Evolutionary conservation across 345 rosid genomes (phyloP), one percentile per base, ranked within the genome.

Genomic region (Syzygium aqueum): DNA sequence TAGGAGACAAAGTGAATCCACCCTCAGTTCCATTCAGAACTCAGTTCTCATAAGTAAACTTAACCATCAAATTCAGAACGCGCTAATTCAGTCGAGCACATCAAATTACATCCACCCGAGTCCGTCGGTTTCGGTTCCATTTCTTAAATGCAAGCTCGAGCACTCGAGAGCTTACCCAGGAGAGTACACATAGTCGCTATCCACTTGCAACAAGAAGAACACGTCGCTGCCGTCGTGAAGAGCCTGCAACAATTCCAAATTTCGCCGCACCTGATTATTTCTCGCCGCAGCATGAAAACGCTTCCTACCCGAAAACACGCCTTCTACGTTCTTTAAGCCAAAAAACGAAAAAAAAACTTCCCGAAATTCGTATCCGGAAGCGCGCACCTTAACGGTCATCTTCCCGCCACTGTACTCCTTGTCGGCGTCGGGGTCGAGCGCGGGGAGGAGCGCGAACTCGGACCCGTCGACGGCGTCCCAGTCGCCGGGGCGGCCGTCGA

Each of bases 361-460:
- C 85, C 25, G 0, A 22, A 33, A 53, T 19, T 84, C 85, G 23
- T 30, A 17, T 23, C 7, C 61, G 12, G 21, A 84, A 49, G 33
- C 17, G 11, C 67, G 51, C 90, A 95, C 99, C 98, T 97, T 97
- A 90, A 97, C 95, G 37, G 94, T 95, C 98, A 97, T 92, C 89
- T 94, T 93, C 52, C 99, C 98, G 83, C 90, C 94, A 87, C 84
- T 88, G 73, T 94, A 97, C 88, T 93, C 96, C 84, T 95, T 93
- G 83, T 96, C 99, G 12, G 88, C 95, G 57, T 96, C 93, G 2
- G 99, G 99, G 90, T 97, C 99, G 80, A 96, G 96, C 46, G 99
- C 98, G 51, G 98, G 99, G 17, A 91, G 94, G 56, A 97, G 99
- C 51, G 99, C 89, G 91, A 94, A 95, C 89, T 95, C 97, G 49